These are phyloP conservation scores for Podaxis carcinomalis DNA, from an alignment of 768 basidiomycete genomes.

Conservation along the genomic window DNA sequence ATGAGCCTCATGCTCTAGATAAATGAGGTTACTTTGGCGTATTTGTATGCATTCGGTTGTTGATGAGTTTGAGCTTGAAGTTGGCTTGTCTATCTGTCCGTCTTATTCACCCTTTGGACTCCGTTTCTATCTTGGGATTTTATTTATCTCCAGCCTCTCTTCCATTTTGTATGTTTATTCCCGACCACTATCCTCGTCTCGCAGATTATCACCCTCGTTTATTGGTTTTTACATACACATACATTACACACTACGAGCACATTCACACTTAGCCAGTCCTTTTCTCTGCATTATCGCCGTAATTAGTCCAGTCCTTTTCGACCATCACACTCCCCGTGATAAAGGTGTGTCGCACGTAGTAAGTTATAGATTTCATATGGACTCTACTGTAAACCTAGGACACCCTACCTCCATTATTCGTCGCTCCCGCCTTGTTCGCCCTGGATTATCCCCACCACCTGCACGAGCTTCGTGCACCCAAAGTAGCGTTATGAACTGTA, in stretches of 20 bases:
- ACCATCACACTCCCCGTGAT: neutral
- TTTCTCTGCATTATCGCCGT: neutral
- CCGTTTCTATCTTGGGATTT: neutral
- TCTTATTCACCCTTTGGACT: neutral
- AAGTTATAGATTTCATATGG: too few species aligned
- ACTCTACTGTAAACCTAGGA: too few species aligned
- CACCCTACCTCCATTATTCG: neutral
- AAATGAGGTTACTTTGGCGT: neutral
- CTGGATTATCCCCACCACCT: neutral
- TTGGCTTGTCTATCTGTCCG: neutral
- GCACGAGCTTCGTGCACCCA: neutral
- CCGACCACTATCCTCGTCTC: neutral
- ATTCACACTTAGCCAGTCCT: neutral
- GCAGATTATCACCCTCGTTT: neutral
- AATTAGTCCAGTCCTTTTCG: neutral
- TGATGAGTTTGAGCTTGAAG: neutral
- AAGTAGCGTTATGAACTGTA: too few species aligned
- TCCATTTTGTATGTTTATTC: slow-evolving; percentile 10
- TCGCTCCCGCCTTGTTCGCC: neutral
- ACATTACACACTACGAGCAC: neutral
- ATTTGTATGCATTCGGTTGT: neutral
- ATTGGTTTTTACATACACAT: neutral
- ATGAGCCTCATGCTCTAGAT: neutral
- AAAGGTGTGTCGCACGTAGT: too few species aligned
- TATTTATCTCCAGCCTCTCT: slow-evolving; percentile 1